Base-by-base conservation (phyloP, 2,329 filamentous ascomycete species). In the Chaetomium strumarium region DNA sequence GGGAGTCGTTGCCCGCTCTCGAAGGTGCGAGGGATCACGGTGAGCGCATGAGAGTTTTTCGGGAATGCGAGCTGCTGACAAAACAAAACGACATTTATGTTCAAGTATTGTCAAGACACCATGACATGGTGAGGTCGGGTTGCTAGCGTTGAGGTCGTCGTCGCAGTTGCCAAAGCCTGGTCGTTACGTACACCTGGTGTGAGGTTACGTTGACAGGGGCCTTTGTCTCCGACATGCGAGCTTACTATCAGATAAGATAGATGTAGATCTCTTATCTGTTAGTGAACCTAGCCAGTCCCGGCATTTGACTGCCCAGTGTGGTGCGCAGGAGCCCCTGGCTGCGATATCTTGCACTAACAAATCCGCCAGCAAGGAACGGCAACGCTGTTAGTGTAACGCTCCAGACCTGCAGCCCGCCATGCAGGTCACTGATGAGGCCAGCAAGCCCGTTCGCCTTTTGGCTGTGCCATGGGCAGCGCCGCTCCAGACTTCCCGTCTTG, bases 401-500 rank as follows among this genome's bases (percentile, higher is more conserved):
- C 40, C 19, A 40, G 44, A 37, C 29, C 34, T 37, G 34, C 34
- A 37, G 13, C 41, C 30, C 38, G 36, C 46, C 19, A 37, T 37
- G 34, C 34, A 37, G 42, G n/a, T n/a, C n/a, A n/a, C 50, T 40
- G 50, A 56, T 60, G 55, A 62, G 60, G 60, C 60, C 60, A 60
- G 60, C 56, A n/a, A n/a, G n/a, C n/a, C n/a, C n/a, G 59, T 62
- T 62, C 53, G 55, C 52, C 54, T 58, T 60, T 55, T 45, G 49
- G 29, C 53, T 56, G 49, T 33, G 46, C 45, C 47, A 43, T 44
- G 43, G 44, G 38, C 52, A 56, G 52, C 31, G 57, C 49, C 52
- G 45, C 44, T 53, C 49, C 53, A 41, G 34, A 48, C 24, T 51
- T 29, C 38, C 54, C 16, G 19, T 46, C 13, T 20, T 41, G 42